Base-by-base conservation (phyloP, 768 basidiomycete species). In the Leccinum obscurum region DNA sequence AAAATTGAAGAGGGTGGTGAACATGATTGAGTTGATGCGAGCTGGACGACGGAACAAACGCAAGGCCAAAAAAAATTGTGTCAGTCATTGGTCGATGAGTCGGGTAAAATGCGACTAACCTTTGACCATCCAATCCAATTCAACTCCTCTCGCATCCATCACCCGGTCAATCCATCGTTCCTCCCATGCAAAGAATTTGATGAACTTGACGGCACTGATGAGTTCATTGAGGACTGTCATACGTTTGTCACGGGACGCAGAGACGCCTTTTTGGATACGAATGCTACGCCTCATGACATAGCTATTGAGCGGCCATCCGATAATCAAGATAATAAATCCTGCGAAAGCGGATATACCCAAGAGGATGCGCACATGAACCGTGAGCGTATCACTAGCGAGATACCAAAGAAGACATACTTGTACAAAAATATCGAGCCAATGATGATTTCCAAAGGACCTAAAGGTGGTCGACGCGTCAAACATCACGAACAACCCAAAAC, bases 41-140 rank as follows among this genome's bases (percentile, higher is more conserved):
- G 84, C 89, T 87, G 30, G 13, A 52, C n/a, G 14, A 49, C 50
- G 15, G 11, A 15, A 52, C 4, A 17, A 37, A 14, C 14, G n/a
- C 37, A n/a, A 13, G 17, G 20, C 52, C 20, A 10, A 8, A 13
- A 13, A 55, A 20, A n/a, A 20, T 35, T 8, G 57, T 51, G 52
- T 55, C 46, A 34, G 57, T 59, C 5, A 46, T 56, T 20, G 60
- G 34, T 51, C 34, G 53, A 17, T 10, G 7, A 20, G 7, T 6
- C 2, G 22, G 13, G 30, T n/a, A 15, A 41, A 61, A 11, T 1
- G 10, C 73, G 22, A 54, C 72, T 2, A 32, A 88, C 88, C 71
- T 79, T 89, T 88, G 59, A 90, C 73, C 81, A 93, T 81, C 88
- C 91, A 92, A 57, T 80, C 75, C 75, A 95, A 80, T 76, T 95